phyloP scores from a whole-genome alignment of 306 rosid genomes.

The Cucumis hystrix region DNA sequence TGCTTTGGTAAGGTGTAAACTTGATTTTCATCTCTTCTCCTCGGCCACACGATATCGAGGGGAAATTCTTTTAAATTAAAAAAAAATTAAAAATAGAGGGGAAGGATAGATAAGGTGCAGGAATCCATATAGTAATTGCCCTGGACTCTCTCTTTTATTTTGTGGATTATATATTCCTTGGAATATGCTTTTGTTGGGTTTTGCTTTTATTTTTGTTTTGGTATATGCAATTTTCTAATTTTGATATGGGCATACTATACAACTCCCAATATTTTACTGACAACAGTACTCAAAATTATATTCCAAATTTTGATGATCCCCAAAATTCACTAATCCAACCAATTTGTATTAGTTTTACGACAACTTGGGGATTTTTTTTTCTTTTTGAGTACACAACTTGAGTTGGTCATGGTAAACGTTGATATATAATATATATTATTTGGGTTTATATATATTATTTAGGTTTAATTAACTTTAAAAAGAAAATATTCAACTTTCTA shows the following conservation, averaged over 20 bases:
- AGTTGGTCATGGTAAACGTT: neutral
- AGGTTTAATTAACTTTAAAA: too few species aligned
- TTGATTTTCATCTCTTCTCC: constrained; percentile 25
- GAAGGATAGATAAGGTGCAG: neutral
- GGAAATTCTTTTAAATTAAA: neutral
- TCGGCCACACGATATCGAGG: constrained; percentile 15
- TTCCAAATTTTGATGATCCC: neutral
- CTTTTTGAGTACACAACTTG: neutral
- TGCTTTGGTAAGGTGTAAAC: constrained; percentile 20
- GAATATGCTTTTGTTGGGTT: constrained; percentile 2
- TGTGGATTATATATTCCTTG: constrained; percentile 1
- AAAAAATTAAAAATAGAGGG: neutral
- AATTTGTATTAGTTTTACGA: neutral
- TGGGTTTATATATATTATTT: neutral
- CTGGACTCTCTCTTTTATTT: neutral
- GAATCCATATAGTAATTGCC: neutral
- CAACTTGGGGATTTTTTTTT: neutral
- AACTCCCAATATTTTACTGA: neutral
- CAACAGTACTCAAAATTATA: neutral
- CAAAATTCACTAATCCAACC: neutral
- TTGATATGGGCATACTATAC: neutral
- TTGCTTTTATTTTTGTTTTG: neutral
- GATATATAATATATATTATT: too few species aligned
- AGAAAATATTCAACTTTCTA: too few species aligned
- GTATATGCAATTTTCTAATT: neutral